A percentile compares a stretch with the other conserved stretches of the same genome.
Conservation (phyloP, 371 early-diverging fungal genomes). For the Mucor racemosus region DNA sequence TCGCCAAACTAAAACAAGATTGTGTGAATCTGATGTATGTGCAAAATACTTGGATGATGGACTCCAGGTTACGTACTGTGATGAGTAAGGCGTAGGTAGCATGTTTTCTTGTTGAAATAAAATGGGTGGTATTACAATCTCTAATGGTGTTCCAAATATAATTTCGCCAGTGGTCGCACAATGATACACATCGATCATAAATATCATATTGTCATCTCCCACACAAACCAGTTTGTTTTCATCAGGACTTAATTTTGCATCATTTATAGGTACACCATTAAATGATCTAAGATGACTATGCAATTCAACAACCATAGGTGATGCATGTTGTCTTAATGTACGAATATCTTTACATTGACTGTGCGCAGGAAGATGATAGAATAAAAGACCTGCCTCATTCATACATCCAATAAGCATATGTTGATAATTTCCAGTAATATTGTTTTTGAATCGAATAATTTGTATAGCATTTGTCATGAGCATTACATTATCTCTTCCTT, state of each 20-base stretch:
- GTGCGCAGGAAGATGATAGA: slow-evolving; percentile 47
- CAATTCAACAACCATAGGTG: slow-evolving; percentile 20
- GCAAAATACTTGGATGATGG: slow-evolving; percentile 57
- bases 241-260: slow-evolving; percentile 57
- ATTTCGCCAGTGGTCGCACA: slow-evolving; percentile 16
- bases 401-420: slow-evolving; percentile 43
- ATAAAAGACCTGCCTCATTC: slow-evolving; percentile 53
- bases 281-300: slow-evolving; percentile 47
- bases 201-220: slow-evolving; percentile 47
- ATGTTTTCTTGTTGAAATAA: slow-evolving; percentile 3
- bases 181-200: slow-evolving; percentile 17
- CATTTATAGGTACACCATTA: slow-evolving; percentile 51
- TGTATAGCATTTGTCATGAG: slow-evolving; percentile 62
- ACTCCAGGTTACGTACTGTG: slow-evolving; percentile 64
- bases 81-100: slow-evolving; percentile 36
- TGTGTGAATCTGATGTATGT: slow-evolving; percentile 58
- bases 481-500: slow-evolving; percentile 42
- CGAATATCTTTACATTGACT: slow-evolving; percentile 23
- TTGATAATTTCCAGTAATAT: slow-evolving; percentile 17
- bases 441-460: slow-evolving; percentile 54
- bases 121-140: slow-evolving; percentile 11
- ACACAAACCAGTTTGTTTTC: slow-evolving; percentile 55
- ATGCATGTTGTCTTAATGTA: slow-evolving; percentile 3
- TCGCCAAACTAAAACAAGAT: slow-evolving; percentile 57
- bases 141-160: not conserved